Evolutionary conservation across 2,329 filamentous ascomycete genomes (phyloP), one percentile per base, ranked within the genome.

Genomic region (Trichoderma sp.): DNA sequence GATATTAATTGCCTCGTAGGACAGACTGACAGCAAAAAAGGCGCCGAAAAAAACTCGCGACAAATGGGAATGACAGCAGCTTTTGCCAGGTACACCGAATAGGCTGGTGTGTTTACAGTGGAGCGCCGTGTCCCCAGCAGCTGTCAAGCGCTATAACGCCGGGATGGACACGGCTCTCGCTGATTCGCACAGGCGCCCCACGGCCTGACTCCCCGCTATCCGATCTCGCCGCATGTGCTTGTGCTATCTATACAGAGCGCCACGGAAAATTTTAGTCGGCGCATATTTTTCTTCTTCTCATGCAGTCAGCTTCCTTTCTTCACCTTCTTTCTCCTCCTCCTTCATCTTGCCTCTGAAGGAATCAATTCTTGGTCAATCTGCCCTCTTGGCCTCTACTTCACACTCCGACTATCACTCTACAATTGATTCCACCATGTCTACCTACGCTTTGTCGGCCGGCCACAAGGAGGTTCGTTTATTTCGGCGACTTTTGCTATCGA

Each of bases 381-480:
- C 37, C 49, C 65, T 56, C 47, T 62, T 64, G 29, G 21, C 29
- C 47, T 49, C 59, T 24, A 19, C 65, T 60, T 56, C 53, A 21
- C 29, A 35, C 31, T 52, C 13, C 35, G 49, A 53, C 47, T 47
- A 58, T 16, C 29, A 55, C 33, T 53, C 49, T 55, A 62, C 53
- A 27, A 58, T 84, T 84, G 82, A 76, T 81, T 71, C 79, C 72
- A 76, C 74, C 72, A 79, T 78, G 74, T 77, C 82, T 70, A 81
- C 83, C 72, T 87, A 87, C 79, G 83, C 85, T 74, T 82, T 87
- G 76, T 82, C 85, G 66, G 79, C 83, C 77, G 76, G 83, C 76
- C 85, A 87, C 83, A 86, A 86, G 80, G 82, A 86, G 79, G 85
- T 86, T 74, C 67, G 82, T 79, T 71, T 69, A 81, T 79, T 71